Percentiles rank a stretch among this genome's conserved stretches.
phyloP scores from a whole-genome alignment of 192 early-diverging fungal genomes.

The Fimicolochytrium jonesii region DNA sequence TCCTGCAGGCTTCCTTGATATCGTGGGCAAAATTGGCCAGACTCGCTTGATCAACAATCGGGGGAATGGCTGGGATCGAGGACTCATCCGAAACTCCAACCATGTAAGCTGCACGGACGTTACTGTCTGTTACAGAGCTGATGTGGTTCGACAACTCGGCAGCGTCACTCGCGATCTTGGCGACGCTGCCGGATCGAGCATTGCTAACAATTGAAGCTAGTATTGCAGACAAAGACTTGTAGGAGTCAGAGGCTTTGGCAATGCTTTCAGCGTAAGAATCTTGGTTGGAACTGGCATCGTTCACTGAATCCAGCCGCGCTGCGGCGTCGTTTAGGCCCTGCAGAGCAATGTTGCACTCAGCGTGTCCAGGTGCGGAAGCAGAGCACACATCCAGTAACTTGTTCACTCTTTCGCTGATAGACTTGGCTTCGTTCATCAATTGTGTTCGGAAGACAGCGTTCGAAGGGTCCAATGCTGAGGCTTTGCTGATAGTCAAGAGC shows the following conservation, averaged over 20 bases:
- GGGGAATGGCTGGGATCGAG: conserved; percentile 33
- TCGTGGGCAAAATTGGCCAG: conserved; percentile 29
- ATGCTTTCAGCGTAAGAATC: conserved; percentile 36
- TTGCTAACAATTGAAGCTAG: conserved; percentile 15
- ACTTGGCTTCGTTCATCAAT: conserved; percentile 31
- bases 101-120: conserved; percentile 41
- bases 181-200: conserved; percentile 15
- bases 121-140: conserved; percentile 32
- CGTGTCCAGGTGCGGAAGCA: conserved; percentile 40
- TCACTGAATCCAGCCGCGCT: conserved; percentile 25
- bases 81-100: conserved; percentile 42
- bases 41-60: conserved; percentile 29
- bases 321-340: conserved; percentile 30
- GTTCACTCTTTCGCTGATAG: conserved; percentile 34
- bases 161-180: conserved; percentile 29
- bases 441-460: conserved; percentile 29
- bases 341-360: conserved; percentile 43
- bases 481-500: conserved; percentile 27
- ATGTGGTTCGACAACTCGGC: conserved; percentile 30
- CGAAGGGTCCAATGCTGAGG: conserved; percentile 21
- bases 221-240: conserved; percentile 17
- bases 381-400: conserved; percentile 40
- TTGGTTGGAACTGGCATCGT: conserved; percentile 26
- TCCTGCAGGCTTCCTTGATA: conserved; percentile 35
- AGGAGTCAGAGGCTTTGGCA: conserved; percentile 10